Percentiles rank a stretch among this genome's conserved stretches.
phyloP scores from a whole-genome alignment of 805 yeast species.

The Citeromyces matritensis region DNA sequence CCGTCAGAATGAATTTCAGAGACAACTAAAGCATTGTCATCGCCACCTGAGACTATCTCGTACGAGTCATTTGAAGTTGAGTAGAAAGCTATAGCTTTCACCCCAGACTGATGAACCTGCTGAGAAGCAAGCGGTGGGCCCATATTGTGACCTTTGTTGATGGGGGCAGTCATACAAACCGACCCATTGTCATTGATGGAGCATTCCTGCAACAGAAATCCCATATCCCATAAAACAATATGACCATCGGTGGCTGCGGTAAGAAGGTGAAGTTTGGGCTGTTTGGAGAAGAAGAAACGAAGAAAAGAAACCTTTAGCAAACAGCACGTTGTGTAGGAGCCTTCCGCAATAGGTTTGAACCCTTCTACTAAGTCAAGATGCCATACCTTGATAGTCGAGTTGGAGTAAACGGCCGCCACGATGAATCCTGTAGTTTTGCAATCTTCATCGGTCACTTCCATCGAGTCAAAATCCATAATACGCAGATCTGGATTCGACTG shows the following conservation, averaged over 20 bases:
- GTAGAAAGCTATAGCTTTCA: conserved; percentile 38
- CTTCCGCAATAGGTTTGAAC: conserved; percentile 29
- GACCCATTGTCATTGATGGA: not conserved
- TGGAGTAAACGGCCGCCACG: conserved; percentile 68
- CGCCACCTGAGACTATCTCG: conserved; percentile 70
- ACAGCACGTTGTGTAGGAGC: conserved; percentile 62
- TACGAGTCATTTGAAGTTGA: conserved; percentile 3
- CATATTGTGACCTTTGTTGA: conserved; percentile 3
- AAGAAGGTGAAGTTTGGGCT: conserved; percentile 19
- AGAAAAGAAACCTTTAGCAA: conserved; percentile 46
- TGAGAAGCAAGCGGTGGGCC: conserved; percentile 21
- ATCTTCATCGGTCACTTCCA: conserved; percentile 16
- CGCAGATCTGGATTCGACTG: conserved; percentile 66
- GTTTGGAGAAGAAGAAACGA: conserved; percentile 4
- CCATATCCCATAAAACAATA: conserved; percentile 44
- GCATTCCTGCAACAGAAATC: conserved; percentile 6
- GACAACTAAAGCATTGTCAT: conserved; percentile 55
- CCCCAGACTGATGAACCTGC: conserved; percentile 73
- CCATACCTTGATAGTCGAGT: conserved; percentile 64
- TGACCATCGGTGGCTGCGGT: conserved; percentile 79
- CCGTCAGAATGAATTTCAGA: too few species aligned
- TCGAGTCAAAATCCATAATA: conserved; percentile 69
- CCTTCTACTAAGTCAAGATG: conserved; percentile 22
- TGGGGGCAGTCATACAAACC: not conserved
- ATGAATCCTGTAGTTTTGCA: conserved; percentile 24